Evolutionary conservation across 2,329 filamentous ascomycete genomes (phyloP), one percentile per base, ranked within the genome.

Genomic region (Cladosporium sp.): DNA sequence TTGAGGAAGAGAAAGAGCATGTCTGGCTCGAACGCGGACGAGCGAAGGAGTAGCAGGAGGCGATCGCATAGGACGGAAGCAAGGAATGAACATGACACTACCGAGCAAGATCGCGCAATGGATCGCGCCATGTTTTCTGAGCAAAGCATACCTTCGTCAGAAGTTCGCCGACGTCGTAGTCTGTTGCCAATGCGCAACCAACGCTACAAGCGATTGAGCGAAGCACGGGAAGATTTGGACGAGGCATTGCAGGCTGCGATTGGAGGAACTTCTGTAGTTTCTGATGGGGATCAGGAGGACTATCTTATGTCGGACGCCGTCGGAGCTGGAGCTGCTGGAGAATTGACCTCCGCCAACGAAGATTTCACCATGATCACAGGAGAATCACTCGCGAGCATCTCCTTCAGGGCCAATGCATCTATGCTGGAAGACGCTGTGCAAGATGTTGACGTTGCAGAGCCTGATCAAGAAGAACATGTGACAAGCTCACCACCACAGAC

Each of bases 301-400:
- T 35, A 50, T 3, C 34, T 50, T 7, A 20, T 13, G 7, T 40
- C 25, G 2, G 58, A 48, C 9, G 20, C 7, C 6, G 13, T 25
- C 15, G 47, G 32, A 6, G 47, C 47, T 37, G 47, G 47, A 25
- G 47, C 34, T 45, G 58, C 62, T 3, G 77, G 77, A 20, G 77
- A 80, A 37, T 71, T 73, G 9, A 79, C 77, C 0, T 68, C 78
- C n/a, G 71, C 76, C 42, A 78, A 77, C 59, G 77, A 80, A 61
- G 76, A 75, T 54, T 80, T 80, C 64, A 80, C 75, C 58, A 79
- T 80, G 73, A 71, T 80, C 1, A 79, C 77, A 2, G 68, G 79
- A 10, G 75, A 79, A 35, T 78, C 77, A 1, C 62, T 80, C 32
- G 73, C 73, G 34, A 69, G 65, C 47, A 64, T 67, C 12, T 50